phyloP scores from a whole-genome alignment of 768 basidiomycete genomes.

The Boletus pseudo-olivaceus region DNA sequence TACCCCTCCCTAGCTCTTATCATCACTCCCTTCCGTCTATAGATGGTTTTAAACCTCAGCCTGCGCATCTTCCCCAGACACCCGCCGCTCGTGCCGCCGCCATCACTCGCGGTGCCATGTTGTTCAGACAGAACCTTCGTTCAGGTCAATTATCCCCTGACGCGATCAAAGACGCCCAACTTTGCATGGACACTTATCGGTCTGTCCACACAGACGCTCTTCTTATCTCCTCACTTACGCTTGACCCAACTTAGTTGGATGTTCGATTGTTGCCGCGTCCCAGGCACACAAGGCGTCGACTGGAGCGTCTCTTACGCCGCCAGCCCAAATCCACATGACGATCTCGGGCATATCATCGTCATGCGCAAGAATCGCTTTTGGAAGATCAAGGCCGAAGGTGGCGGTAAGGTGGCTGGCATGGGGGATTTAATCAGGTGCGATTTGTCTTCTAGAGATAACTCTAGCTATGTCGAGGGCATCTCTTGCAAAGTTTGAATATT shows the following conservation, averaged over 20 bases:
- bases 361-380: slow-evolving; percentile 83
- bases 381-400: slow-evolving; percentile 63
- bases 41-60: slow-evolving; percentile 79
- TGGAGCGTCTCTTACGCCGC: slow-evolving; percentile 74
- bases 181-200: slow-evolving; percentile 90
- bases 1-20: background rate
- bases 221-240: background rate
- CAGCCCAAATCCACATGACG: slow-evolving; percentile 19
- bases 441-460: background rate
- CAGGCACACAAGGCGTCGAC: slow-evolving; percentile 69
- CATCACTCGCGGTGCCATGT: slow-evolving; percentile 65
- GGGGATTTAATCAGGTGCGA: slow-evolving; percentile 61
- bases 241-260: slow-evolving; percentile 63
- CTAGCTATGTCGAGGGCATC: background rate
- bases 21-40: slow-evolving; percentile 6
- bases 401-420: slow-evolving; percentile 59
- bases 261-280: slow-evolving; percentile 87
- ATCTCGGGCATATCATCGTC: slow-evolving; percentile 78
- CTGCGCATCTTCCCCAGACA: slow-evolving; percentile 54
- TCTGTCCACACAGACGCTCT: slow-evolving; percentile 24
- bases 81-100: slow-evolving; percentile 67
- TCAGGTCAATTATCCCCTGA: slow-evolving; percentile 66
- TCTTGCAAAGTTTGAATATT: background rate
- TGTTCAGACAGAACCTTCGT: slow-evolving; percentile 69
- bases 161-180: slow-evolving; percentile 57